phyloP scores from a whole-genome alignment of 1,284 basidiomycete species.

The Somion occarium region DNA sequence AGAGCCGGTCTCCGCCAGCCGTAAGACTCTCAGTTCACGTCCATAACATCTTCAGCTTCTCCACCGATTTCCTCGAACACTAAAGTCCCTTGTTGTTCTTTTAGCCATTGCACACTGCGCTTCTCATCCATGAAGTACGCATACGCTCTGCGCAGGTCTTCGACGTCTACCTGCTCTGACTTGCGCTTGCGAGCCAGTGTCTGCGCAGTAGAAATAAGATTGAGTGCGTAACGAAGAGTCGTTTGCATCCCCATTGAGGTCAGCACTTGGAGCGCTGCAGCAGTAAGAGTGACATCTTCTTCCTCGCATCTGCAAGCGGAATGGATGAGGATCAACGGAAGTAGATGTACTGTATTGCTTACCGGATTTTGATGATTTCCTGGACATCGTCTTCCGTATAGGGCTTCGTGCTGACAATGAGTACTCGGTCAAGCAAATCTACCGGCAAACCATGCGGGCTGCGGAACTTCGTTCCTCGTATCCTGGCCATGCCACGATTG shows the following conservation, averaged over 20 bases:
- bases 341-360: constrained; percentile 14
- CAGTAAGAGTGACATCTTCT: constrained; percentile 87
- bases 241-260: constrained; percentile 86
- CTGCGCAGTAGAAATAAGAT: constrained; percentile 88
- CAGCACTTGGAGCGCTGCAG: constrained; percentile 74
- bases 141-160: constrained; percentile 83
- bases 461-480: constrained; percentile 92
- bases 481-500: constrained; percentile 92
- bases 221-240: constrained; percentile 85
- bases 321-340: neutral
- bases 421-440: constrained; percentile 90
- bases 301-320: constrained; percentile 72
- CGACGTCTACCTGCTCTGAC: constrained; percentile 70
- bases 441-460: constrained; percentile 94
- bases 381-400: constrained; percentile 84
- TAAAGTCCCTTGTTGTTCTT: constrained; percentile 72
- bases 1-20: neutral
- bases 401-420: constrained; percentile 94
- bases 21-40: constrained; percentile 22
- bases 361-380: constrained; percentile 92
- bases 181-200: constrained; percentile 82
- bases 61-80: constrained; percentile 60
- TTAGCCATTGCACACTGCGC: constrained; percentile 92
- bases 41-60: constrained; percentile 25
- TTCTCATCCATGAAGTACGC: constrained; percentile 95